Base-by-base conservation (phyloP, 352 stramenopile genomes). In the Phytophthora fragariaefolia region DNA sequence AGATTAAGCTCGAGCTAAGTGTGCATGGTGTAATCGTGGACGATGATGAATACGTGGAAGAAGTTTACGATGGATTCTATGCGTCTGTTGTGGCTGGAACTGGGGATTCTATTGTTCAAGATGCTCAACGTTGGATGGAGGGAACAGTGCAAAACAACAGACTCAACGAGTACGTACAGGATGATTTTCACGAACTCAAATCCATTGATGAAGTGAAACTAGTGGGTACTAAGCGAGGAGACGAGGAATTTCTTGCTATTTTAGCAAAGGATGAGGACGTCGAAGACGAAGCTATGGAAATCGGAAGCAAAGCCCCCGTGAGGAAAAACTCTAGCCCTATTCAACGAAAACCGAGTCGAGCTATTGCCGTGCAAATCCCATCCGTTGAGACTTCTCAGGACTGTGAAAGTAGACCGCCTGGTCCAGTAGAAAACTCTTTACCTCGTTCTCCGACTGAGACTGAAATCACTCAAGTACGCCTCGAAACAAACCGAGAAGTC, bases 61-160 rank as follows among this genome's bases (percentile, higher is more conserved):
- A 74, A 20, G 72, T 79, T 26, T 93, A 93, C 53, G 77, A 93
- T 30, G 79, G 73, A 5, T 91, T 91, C 49, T 92, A 82, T 28
- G 65, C 54, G 22, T 75, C 80, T 0, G 77, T 95, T 0, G 68
- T 93, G 12, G 66, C 68, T 0, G 79, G 76, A 3, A 90, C 54
- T 0, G 84, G 86, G 3, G 74, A 86, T 1, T 66, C 71, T 3
- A 90, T 93, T 15, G 83, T 93, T 27, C 66, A 87, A 40, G 79
- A 90, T 22, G 86, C 86, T 4, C 80, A 90, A 51, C 69, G 69
- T 24, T 95, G 82, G 83, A 79, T 95, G n/a, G 60, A 78, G n/a
- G 55, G 66, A 3, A 85, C 81, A 3, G 30, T 87, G 3, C 62
- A 72, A 10, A 67, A 49, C 4, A 79, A 87, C 17, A 71, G 59